Percentiles rank a stretch among this genome's conserved stretches.
phyloP scores from a whole-genome alignment of 371 early-diverging fungal species.

The Syncephalis plumigaleata region DNA sequence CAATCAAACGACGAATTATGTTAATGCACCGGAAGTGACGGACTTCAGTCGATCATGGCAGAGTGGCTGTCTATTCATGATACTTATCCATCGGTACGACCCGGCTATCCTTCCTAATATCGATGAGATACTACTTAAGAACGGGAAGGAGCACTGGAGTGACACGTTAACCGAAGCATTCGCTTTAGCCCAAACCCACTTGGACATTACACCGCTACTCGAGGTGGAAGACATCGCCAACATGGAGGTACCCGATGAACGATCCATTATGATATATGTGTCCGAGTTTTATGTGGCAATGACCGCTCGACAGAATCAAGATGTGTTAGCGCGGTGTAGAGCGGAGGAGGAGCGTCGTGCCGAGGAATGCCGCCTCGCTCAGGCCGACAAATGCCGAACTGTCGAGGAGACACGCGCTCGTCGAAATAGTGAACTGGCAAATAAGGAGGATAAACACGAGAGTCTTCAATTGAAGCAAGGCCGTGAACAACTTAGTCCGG shows the following conservation, averaged over 20 bases:
- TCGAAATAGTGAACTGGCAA: too few relatives aligned
- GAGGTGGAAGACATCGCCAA: conserved; percentile 30
- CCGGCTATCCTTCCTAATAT: conserved; percentile 35
- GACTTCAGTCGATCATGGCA: conserved; percentile 48
- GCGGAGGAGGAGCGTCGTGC: conserved; percentile 8
- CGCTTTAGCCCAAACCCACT: conserved; percentile 20
- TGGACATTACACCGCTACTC: conserved; percentile 25
- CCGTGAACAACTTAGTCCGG: conserved; percentile 10
- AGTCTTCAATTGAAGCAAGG: background rate
- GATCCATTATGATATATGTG: conserved; percentile 34
- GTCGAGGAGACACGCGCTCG: conserved; percentile 5
- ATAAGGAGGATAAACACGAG: too few relatives aligned
- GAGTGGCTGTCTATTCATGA: conserved; percentile 39
- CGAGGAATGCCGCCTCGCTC: conserved; percentile 11
- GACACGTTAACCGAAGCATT: conserved; percentile 23
- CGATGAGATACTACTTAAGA: conserved; percentile 10
- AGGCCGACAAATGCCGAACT: conserved; percentile 10
- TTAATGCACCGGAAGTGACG: conserved; percentile 26
- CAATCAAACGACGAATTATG: conserved; percentile 31
- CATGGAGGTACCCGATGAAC: conserved; percentile 31
- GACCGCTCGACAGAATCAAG: conserved; percentile 13
- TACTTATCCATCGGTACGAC: conserved; percentile 41
- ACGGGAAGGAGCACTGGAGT: conserved; percentile 14
- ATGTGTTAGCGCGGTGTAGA: conserved; percentile 10
- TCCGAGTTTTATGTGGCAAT: conserved; percentile 24